Base-by-base conservation (phyloP, 257 asterid species). In the Fraxinus anomala region DNA sequence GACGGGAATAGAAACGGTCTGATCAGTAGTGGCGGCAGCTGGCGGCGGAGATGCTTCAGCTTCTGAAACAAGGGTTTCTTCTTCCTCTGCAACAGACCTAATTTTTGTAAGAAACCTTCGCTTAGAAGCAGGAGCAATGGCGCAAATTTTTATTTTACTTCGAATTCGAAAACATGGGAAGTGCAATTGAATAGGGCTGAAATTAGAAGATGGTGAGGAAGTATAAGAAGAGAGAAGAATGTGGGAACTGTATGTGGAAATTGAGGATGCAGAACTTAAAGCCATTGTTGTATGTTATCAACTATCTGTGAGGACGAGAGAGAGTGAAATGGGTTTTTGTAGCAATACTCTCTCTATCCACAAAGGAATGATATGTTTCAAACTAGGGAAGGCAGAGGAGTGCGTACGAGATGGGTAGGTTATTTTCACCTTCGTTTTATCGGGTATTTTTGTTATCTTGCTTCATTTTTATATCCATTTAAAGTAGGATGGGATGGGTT, bases 1-100 rank as follows among this genome's bases (percentile, higher is more conserved):
- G 61, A 92, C 93, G 2, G 97, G 79, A 77, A 92, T 94, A 23
- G 98, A 92, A 69, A 94, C 97, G 21, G 96, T 80, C 82, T 86
- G 90, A 54, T 88, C 96, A 74, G 82, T 70, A 33, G 83, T 47
- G 56, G 21, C 7, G 21, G 1, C 21, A 14, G n/a, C 75, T 14
- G 84, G 70, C 2, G 89, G 77, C 10, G 85, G 59, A 40, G 87
- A 47, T 31, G 86, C 67, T 83, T 70, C 73, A 24, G 81, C 69
- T 67, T 59, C 85, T 24, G 83, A 39, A 65, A 54, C 84, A 66
- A 72, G 65, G 79, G 85, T 68, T 61, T 81, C 89, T 77, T 78
- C 91, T 33, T 80, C 96, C 83, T 87, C 93, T 21, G 87, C 83
- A 30, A 83, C 84, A 24, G 95, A 84, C 73, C 85, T 81, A 11